These are phyloP conservation scores for Beauveria australis DNA, from an alignment of 2,329 filamentous ascomycete species.

Conservation along the genomic window DNA sequence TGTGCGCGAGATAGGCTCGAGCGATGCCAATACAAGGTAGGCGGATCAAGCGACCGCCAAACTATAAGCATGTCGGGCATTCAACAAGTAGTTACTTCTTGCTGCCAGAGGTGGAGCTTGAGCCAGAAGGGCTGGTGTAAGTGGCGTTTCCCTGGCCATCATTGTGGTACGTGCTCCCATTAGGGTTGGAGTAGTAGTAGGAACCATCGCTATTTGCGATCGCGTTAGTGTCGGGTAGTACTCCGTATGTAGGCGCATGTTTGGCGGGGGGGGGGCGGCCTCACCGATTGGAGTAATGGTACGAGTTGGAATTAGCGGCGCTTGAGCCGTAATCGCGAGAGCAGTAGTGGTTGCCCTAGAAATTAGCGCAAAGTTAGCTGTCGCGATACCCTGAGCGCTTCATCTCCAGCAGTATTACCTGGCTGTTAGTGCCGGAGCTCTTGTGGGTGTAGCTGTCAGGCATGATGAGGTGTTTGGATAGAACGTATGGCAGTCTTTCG, in stretches of 20 bases:
- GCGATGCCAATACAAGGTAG: neutral
- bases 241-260: neutral
- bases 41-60: neutral
- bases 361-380: neutral
- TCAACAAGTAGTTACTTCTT: neutral
- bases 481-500: neutral
- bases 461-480: slow-evolving; percentile 1
- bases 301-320: slow-evolving; percentile 49
- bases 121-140: slow-evolving; percentile 50
- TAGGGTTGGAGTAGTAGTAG: slow-evolving; percentile 66
- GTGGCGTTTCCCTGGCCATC: slow-evolving; percentile 46
- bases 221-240: neutral
- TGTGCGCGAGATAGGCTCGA: too few relatives aligned
- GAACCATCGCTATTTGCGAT: slow-evolving; percentile 45
- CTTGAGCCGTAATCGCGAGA: slow-evolving; percentile 52
- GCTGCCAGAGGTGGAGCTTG: slow-evolving; percentile 22
- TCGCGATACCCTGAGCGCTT: slow-evolving; percentile 26
- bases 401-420: slow-evolving; percentile 33
- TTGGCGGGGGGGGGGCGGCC: slow-evolving; percentile 12
- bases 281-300: slow-evolving; percentile 60
- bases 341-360: slow-evolving; percentile 61
- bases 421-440: slow-evolving; percentile 52
- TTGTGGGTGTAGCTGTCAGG: slow-evolving; percentile 32
- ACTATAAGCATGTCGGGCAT: neutral
- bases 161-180: slow-evolving; percentile 63